Evolutionary conservation across 2,329 filamentous ascomycete genomes (phyloP), one percentile per base, ranked within the genome.

Genomic region (Ustulina deusta): DNA sequence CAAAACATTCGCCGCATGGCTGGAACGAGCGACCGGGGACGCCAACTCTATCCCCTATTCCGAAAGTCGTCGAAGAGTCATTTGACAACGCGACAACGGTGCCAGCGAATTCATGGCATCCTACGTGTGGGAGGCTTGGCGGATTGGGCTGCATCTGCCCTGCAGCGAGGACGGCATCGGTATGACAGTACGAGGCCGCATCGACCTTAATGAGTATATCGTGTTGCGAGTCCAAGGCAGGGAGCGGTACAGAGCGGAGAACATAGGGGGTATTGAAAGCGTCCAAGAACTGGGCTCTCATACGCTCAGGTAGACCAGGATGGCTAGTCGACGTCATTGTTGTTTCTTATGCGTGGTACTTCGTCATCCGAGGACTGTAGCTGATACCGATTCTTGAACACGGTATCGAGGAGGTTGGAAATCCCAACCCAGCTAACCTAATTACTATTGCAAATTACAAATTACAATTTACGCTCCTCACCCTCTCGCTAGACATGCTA

Each of bases 151-250:
- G 68, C 71, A 77, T 75, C 49, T 73, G 65, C 48, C 75, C 76
- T 11, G 72, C 64, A 13, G 75, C 71, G 10, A 77, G 71, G 32
- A 77, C 76, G 20, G 71, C 70, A 68, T 77, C 76, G 11, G 81
- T 84, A 70, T 84, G 82, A 73, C 81, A 84, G 70, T 84, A 84
- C 1, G 81, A 83, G 10, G 81, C 82, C 5, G 83, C 83, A 55
- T 81, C 78, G 42, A 85, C 82, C 64, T 79, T 79, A 72, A 84
- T 79, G 20, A 84, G 78, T 27, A 84, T 57, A 65, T 84, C 82
- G 67, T 83, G 66, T 2, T 77, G 69, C 1, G 64, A 67, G 22
- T 59, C 49, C 36, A 72, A 74, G n/a, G 72, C 61, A 3, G 81
- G 82, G 6, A 81, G 58, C 2, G 79, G 77, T 1, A 81, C 73